phyloP scores from a whole-genome alignment of 805 yeast genomes.

The Ogataea trehaloabstinens region DNA sequence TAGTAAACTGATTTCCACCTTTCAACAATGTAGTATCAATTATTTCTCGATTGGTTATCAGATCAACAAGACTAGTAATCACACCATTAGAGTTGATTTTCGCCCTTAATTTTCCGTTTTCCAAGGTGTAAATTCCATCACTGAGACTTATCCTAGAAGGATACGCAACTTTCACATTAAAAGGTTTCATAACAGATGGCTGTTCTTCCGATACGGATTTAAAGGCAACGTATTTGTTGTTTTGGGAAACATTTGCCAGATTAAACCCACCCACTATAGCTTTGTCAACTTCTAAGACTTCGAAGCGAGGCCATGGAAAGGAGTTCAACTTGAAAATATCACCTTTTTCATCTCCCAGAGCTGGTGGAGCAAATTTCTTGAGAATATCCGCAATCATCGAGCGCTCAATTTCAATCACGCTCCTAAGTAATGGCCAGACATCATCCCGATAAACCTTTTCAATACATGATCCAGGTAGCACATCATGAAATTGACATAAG shows the following conservation, averaged over 20 bases:
- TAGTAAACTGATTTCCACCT: slow-evolving; percentile 78
- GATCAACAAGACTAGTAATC: slow-evolving; percentile 63
- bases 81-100: slow-evolving; percentile 51
- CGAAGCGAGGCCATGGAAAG: slow-evolving; percentile 61
- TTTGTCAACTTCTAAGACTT: slow-evolving; percentile 36
- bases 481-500: slow-evolving; percentile 95
- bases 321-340: slow-evolving; percentile 46
- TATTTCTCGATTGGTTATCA: slow-evolving; percentile 57
- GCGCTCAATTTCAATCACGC: slow-evolving; percentile 53
- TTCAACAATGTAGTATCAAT: slow-evolving; percentile 51
- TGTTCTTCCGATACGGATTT: slow-evolving; percentile 7
- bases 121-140: slow-evolving; percentile 45
- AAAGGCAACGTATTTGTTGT: slow-evolving; percentile 18
- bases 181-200: slow-evolving; percentile 24
- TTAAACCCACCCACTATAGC: neutral
- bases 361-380: slow-evolving; percentile 9
- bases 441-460: slow-evolving; percentile 89
- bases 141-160: slow-evolving; percentile 49
- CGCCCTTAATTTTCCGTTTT: slow-evolving; percentile 62
- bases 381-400: slow-evolving; percentile 49
- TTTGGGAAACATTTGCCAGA: slow-evolving; percentile 9
- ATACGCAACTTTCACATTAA: slow-evolving; percentile 30
- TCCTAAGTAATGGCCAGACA: slow-evolving; percentile 73
- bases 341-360: slow-evolving; percentile 10
- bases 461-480: slow-evolving; percentile 95